Conservation (phyloP, 371 early-diverging fungal species). For the Thermomucor indicae-seudaticae region DNA sequence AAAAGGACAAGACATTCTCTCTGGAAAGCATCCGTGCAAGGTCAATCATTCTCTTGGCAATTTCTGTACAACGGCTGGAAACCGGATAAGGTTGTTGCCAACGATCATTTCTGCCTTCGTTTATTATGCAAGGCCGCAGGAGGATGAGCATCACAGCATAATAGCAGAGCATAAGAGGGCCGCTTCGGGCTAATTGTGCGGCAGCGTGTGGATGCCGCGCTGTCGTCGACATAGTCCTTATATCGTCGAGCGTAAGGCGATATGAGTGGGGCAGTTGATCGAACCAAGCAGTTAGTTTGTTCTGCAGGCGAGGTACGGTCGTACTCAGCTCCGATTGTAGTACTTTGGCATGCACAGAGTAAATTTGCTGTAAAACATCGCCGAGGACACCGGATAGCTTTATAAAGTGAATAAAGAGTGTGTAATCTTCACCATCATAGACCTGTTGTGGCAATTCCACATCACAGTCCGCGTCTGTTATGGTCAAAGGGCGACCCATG, state of each 20-base stretch:
- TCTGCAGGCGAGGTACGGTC: slow-evolving; percentile 25
- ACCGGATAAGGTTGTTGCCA: slow-evolving; percentile 29
- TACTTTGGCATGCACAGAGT: slow-evolving; percentile 38
- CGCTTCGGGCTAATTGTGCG: slow-evolving; percentile 16
- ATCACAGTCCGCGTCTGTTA: slow-evolving; percentile 47
- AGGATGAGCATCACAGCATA: slow-evolving; percentile 41
- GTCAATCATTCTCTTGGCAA: slow-evolving; percentile 50
- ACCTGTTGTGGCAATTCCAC: slow-evolving; percentile 31
- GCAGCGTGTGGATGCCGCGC: background rate
- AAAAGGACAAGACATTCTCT: slow-evolving; percentile 27
- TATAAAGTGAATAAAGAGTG: slow-evolving; percentile 34
- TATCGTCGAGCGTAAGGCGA: slow-evolving; percentile 7
- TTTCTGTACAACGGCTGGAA: slow-evolving; percentile 33
- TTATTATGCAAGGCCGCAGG: slow-evolving; percentile 45
- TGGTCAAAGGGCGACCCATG: slow-evolving; percentile 42
- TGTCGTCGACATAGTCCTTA: slow-evolving; percentile 10
- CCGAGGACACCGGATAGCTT: slow-evolving; percentile 40
- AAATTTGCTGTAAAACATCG: slow-evolving; percentile 35
- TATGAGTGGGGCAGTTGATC: slow-evolving; percentile 24
- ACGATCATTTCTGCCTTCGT: slow-evolving; percentile 13
- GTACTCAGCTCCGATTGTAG: slow-evolving; percentile 12
- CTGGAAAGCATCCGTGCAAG: slow-evolving; percentile 34
- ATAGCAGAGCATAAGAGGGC: slow-evolving; percentile 47
- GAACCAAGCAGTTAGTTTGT: slow-evolving; percentile 34
- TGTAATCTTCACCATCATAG: slow-evolving; percentile 16